Evolutionary conservation across 129 eudicot species (phyloP).

Genomic region (Artemisia tridentata): DNA sequence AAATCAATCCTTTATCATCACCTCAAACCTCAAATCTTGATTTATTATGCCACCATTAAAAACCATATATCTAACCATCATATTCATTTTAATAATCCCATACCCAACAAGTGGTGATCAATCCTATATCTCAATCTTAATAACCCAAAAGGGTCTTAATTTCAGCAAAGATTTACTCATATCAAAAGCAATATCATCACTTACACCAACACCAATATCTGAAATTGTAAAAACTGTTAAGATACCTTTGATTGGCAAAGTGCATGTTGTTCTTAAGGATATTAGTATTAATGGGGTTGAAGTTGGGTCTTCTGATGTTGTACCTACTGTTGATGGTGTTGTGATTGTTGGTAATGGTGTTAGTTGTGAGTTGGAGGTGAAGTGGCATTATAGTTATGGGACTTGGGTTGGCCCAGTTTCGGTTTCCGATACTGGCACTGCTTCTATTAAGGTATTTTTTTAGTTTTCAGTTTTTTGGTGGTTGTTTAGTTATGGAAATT

Average conservation of each 20-base stretch:
- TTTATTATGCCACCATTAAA: constrained; percentile 34
- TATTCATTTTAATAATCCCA: constrained; percentile 27
- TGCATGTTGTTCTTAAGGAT: constrained; percentile 40
- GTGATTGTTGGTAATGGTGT: constrained; percentile 40
- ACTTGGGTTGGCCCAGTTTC: constrained; percentile 46
- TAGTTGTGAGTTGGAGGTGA: constrained; percentile 37
- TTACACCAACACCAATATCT: constrained; percentile 43
- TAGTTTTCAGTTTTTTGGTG: neutral
- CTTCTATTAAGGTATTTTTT: constrained; percentile 48
- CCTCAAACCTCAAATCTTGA: constrained; percentile 22
- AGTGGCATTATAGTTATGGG: constrained; percentile 54
- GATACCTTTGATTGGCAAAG: constrained; percentile 55
- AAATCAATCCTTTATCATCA: constrained; percentile 9
- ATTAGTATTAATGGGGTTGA: constrained; percentile 34
- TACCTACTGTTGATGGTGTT: constrained; percentile 40
- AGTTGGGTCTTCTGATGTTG: constrained; percentile 41
- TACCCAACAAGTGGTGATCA: constrained; percentile 31
- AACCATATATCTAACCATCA: constrained; percentile 24
- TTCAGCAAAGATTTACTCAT: constrained; percentile 48
- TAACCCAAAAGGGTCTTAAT: constrained; percentile 55
- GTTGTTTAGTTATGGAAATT: neutral
- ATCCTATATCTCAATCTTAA: constrained; percentile 47
- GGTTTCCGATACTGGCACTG: constrained; percentile 50
- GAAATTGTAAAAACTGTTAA: constrained; percentile 24
- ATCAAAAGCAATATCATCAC: constrained; percentile 40